Base-by-base conservation (phyloP, 2,329 filamentous ascomycete species). In the Lachnellula cervina region DNA sequence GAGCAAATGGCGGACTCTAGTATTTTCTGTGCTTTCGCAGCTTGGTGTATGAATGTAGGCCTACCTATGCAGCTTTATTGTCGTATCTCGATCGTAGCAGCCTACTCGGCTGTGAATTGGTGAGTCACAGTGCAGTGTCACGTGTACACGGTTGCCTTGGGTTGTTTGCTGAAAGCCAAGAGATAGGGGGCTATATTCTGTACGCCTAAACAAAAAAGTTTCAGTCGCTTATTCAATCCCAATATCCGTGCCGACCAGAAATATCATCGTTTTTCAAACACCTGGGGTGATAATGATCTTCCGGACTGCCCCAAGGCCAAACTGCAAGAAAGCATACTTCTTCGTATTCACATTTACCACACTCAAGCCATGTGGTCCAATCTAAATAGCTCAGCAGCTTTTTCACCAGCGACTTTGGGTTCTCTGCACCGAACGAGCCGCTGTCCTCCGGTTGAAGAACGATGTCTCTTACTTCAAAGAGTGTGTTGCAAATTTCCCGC, bases 251-350 rank as follows among this genome's bases (percentile, higher is more conserved):
- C 23, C 61, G 35, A 19, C 17, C 28, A 16, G 35, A 8, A 5
- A 61, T 49, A 6, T 57, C 49, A 19, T 57, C 52, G 2, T 34
- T 44, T 9, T 72, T 68, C 50, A 66, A 62, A 54, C 80, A 82
- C 35, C 66, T 64, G 5, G 80, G 80, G 43, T 70, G 65, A 34
- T 73, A 74, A 62, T 83, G 80, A 63, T 87, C 83, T 25, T 81
- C 74, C 0, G 70, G 64, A 0, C 70, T 73, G 0, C 83, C 83
- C 66, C 77, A 72, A 0, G 83, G 84, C 83, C 83, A 87, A 64
- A 87, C 84, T 1, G 82, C 82, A n/a, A 86, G 72, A 46, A 81
- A 76, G 58, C 83, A 83, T 2, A 84, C 68, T 67, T 87, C 77
- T 45, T 80, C 74, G 7, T 74, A 72, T 0, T 63, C 68, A 64